Evolutionary conservation across 352 stramenopile species (phyloP).

Genomic region (Pythium aquatile): DNA sequence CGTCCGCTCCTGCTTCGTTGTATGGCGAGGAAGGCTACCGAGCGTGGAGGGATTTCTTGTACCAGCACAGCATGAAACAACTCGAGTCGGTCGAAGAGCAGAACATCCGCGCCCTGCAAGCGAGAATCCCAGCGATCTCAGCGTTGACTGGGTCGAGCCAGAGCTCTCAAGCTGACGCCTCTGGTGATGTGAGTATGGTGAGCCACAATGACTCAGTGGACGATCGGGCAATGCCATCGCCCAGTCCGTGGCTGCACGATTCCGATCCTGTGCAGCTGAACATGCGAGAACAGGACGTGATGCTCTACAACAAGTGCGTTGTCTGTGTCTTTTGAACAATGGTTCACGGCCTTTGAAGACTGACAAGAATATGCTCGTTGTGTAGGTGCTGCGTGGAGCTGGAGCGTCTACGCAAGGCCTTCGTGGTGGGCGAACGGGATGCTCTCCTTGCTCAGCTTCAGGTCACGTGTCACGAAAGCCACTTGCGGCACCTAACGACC

Average conservation of each 20-base stretch:
- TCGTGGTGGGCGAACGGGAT: constrained; percentile 33
- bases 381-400: constrained; percentile 39
- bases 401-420: constrained; percentile 36
- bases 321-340: background rate
- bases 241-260: constrained; percentile 35
- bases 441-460: constrained; percentile 34
- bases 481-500: constrained; percentile 21
- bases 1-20: constrained; percentile 3
- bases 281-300: constrained; percentile 36
- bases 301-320: constrained; percentile 45
- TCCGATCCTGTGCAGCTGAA: constrained; percentile 31
- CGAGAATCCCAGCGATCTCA: constrained; percentile 27
- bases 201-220: constrained; percentile 1
- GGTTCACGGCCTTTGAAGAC: background rate
- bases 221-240: background rate
- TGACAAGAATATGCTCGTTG: background rate
- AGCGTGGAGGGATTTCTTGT: constrained; percentile 29
- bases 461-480: constrained; percentile 27
- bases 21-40: constrained; percentile 1
- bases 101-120: constrained; percentile 28
- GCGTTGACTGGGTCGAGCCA: constrained; percentile 3
- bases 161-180: background rate
- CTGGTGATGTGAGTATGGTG: constrained; percentile 14
- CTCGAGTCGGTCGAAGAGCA: constrained; percentile 24
- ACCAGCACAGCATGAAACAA: constrained; percentile 30